These are phyloP conservation scores for Luzula sylvatica DNA, from an alignment of 176 grass and related monocot species.

Conservation along the genomic window DNA sequence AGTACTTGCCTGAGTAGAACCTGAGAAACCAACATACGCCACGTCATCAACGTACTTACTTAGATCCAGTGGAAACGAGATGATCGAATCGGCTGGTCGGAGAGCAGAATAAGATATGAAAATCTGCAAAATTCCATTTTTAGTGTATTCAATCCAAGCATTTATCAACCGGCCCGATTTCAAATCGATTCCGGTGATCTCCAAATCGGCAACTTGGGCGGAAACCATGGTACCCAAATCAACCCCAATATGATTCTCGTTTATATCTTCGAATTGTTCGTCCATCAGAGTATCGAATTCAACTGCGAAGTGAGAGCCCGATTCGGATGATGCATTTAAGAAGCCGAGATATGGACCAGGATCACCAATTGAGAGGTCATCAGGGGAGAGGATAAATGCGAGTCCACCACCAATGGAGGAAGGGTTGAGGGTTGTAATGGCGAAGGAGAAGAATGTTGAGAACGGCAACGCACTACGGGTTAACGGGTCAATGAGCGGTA, in stretches of 20 bases:
- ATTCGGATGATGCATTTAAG: constrained; percentile 3
- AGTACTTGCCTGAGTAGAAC: constrained; percentile 88
- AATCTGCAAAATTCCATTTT: constrained; percentile 25
- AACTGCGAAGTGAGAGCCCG: constrained; percentile 35
- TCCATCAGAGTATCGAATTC: constrained; percentile 95
- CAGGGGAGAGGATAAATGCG: constrained; percentile 54
- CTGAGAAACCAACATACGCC: constrained; percentile 61
- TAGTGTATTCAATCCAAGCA: constrained; percentile 66
- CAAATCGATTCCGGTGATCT: constrained; percentile 28
- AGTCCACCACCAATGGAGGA: constrained; percentile 72
- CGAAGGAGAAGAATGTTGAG: constrained; percentile 88
- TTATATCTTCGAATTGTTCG: constrained; percentile 60
- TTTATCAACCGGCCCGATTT: constrained; percentile 52
- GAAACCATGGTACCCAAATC: constrained; percentile 77
- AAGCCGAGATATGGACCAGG: constrained; percentile 54
- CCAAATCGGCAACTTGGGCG: constrained; percentile 42
- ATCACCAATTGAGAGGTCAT: constrained; percentile 36
- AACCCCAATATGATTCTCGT: constrained; percentile 67
- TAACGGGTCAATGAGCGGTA: constrained; percentile 22
- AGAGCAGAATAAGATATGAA: constrained; percentile 52
- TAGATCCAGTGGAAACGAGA: constrained; percentile 47
- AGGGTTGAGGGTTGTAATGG: constrained; percentile 49
- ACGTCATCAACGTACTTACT: constrained; percentile 24
- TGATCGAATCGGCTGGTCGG: constrained; percentile 29
- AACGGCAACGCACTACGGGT: constrained; percentile 32